Evolutionary conservation across 768 basidiomycete species (phyloP), one percentile per base, ranked within the genome.

Genomic region (Pleurotus cornucopiae): DNA sequence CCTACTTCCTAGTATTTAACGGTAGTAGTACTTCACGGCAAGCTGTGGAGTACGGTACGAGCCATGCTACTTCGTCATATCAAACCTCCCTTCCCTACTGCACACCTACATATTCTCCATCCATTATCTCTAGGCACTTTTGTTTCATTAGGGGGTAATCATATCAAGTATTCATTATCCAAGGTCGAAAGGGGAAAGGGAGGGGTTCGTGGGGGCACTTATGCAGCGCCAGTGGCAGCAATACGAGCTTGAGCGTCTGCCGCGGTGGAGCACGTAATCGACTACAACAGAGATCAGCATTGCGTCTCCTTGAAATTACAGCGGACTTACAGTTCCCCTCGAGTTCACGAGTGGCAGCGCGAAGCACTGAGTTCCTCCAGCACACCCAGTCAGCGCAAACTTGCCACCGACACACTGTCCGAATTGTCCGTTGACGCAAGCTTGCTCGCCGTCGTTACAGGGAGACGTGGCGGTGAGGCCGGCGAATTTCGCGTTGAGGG

Each of bases 321-420:
- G 14, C 11, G 6, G 23, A 37, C 54, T 55, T 20, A 55, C 54
- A 7, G 54, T 55, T 13, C 54, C 54, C n/a, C 25, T 13, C 1
- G 54, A 55, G 44, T 55, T 55, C 23, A 55, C 54, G 11, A 55
- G 23, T 5, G 54, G 54, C 16, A 55, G 16, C 16, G 74, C 78
- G 23, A 66, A 64, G 63, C 77, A 79, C 1, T 58, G 55, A 6
- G 64, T 58, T 1, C 68, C 66, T 7, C 55, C 59, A 6, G 67
- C 54, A 62, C 77, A 79, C 4, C 57, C 34, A 0, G 71, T 68
- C 7, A 66, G 26, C 1, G 57, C 58, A 60, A 73, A 79, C 46
- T 66, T 65, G 43, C 69, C 71, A 34, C 58, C 61, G 26, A 66
- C 59, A 60, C 77, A 79, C 47, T 78, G 75, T 9, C 73, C 74